phyloP scores from a whole-genome alignment of 352 stramenopile genomes.

The Globisporangium ultimum region DNA sequence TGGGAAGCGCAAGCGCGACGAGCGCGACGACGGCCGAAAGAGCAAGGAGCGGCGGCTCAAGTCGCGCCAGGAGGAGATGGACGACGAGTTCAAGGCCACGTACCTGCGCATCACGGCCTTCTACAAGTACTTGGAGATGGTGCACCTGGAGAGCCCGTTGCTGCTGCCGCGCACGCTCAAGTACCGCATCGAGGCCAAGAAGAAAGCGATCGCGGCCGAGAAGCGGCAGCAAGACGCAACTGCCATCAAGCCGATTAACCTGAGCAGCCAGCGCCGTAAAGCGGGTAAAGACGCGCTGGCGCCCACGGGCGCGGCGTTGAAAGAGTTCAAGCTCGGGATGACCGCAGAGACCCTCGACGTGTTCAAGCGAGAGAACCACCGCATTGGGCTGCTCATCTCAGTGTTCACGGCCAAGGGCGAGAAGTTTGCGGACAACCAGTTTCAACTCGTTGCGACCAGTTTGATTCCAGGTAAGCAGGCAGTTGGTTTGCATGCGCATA shows the following conservation, averaged over 20 bases:
- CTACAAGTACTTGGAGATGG: constrained; percentile 80
- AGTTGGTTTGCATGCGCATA: background rate
- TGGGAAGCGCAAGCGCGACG: constrained; percentile 70
- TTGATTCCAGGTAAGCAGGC: constrained; percentile 41
- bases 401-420: constrained; percentile 42
- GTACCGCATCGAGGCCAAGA: constrained; percentile 49
- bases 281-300: constrained; percentile 18
- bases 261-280: background rate
- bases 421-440: constrained; percentile 56
- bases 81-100: constrained; percentile 76
- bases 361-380: constrained; percentile 56
- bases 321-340: constrained; percentile 68
- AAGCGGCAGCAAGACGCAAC: background rate
- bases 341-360: constrained; percentile 55
- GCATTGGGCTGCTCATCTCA: constrained; percentile 49
- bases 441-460: constrained; percentile 50
- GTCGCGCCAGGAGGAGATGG: constrained; percentile 68
- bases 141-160: constrained; percentile 66
- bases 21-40: constrained; percentile 34
- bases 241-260: background rate
- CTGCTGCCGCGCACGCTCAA: constrained; percentile 77
- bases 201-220: constrained; percentile 9
- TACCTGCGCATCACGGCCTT: constrained; percentile 75
- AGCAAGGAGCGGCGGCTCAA: constrained; percentile 40
- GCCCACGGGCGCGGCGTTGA: constrained; percentile 29